Conservation (phyloP, 1,284 basidiomycete genomes). For the Moesziomyces sp. region DNA sequence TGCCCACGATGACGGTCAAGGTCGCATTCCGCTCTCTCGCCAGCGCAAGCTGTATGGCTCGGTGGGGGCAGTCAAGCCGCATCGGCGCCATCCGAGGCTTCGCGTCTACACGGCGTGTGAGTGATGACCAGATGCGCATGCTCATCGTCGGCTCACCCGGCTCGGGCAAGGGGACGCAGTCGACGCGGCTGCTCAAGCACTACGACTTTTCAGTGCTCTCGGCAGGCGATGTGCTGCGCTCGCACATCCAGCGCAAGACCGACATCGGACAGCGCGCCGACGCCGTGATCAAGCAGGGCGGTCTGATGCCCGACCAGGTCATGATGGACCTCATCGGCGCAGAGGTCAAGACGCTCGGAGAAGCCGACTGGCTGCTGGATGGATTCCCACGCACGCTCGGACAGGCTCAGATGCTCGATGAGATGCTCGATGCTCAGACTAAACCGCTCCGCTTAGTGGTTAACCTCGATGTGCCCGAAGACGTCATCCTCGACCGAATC, state of each 20-base stretch:
- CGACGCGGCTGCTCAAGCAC: constrained; percentile 48
- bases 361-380: constrained; percentile 87
- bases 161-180: constrained; percentile 65
- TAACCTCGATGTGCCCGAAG: constrained; percentile 90
- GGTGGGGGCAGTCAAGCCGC: neutral
- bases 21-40: neutral
- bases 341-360: constrained; percentile 33
- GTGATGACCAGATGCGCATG: constrained; percentile 56
- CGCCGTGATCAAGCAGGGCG: constrained; percentile 57
- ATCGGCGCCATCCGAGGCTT: constrained; percentile 10
- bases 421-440: constrained; percentile 48
- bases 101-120: neutral
- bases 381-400: constrained; percentile 93
- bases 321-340: constrained; percentile 63
- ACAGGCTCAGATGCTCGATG: constrained; percentile 86
- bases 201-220: constrained; percentile 47
- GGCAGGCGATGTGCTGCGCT: constrained; percentile 62
- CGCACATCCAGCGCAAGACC: constrained; percentile 55
- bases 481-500: constrained; percentile 88
- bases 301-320: constrained; percentile 63
- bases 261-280: constrained; percentile 53
- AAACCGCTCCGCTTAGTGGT: constrained; percentile 80
- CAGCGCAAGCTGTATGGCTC: neutral
- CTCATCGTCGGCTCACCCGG: constrained; percentile 65
- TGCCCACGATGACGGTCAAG: constrained; percentile 5